Base-by-base conservation (phyloP, 176 grass and related monocot species). In the Eremochloa ophiuroides region DNA sequence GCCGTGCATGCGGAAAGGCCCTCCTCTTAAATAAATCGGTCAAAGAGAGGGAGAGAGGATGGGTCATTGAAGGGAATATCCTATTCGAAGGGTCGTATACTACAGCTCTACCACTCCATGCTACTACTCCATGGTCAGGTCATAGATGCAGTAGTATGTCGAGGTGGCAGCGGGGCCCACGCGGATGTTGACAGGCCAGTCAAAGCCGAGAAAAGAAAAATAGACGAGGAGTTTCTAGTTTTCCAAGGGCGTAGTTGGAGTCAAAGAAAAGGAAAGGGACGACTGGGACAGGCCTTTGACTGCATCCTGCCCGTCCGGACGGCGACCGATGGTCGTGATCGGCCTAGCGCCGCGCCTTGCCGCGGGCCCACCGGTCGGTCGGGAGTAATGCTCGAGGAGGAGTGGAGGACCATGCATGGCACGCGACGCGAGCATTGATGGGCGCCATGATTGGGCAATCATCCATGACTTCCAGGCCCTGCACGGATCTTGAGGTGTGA, bases 361-460 rank as follows among this genome's bases (percentile, higher is more conserved):
- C 1, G 10, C 25, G 55, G 44, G 15, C 82, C 78, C 83, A 29
- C 58, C 35, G 58, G 66, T 89, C 73, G 88, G 88, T 82, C 66
- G 7, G 72, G 58, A 78, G 83, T 85, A 85, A 85, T 39, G 66
- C 22, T 73, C 58, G 53, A 69, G 69, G 63, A 30, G 82, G 59
- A 77, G 13, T n/a, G n/a, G n/a, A n/a, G 70, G 86, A 88, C 88
- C 88, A 78, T 53, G 7, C 78, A n/a, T n/a, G n/a, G n/a, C n/a
- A n/a, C n/a, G n/a, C n/a, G n/a, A n/a, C n/a, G n/a, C n/a, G n/a
- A n/a, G n/a, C n/a, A n/a, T n/a, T n/a, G n/a, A n/a, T n/a, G n/a
- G n/a, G n/a, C n/a, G n/a, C n/a, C n/a, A n/a, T 78, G 66, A 89
- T 89, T 86, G 78, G 73, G 43, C 56, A 73, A 89, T 82, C 83